These are phyloP conservation scores for Solanum corneliomulleri DNA, from an alignment of 257 asterid species.

Conservation along the genomic window DNA sequence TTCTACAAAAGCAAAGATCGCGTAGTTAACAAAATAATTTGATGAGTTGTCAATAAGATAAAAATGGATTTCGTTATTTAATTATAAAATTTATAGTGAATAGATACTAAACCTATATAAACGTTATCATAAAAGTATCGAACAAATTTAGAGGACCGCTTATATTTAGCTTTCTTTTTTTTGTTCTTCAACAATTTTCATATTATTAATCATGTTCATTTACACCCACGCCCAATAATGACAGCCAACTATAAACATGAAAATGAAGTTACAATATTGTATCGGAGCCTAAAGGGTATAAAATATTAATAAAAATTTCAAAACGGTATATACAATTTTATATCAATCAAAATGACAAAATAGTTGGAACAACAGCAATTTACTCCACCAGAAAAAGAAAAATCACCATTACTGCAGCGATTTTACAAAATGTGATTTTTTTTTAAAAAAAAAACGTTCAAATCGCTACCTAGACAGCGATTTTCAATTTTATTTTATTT, in stretches of 20 bases:
- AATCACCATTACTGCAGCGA: too few species aligned
- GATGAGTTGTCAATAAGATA: too few species aligned
- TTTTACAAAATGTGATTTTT: too few species aligned
- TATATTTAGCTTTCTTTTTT: neutral
- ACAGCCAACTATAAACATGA: neutral
- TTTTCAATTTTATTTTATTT: too few species aligned
- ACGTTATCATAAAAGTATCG: neutral
- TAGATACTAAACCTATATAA: neutral
- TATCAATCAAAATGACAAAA: too few species aligned
- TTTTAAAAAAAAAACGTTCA: too few species aligned
- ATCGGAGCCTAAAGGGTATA: too few species aligned
- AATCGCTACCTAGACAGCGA: too few species aligned
- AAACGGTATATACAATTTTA: too few species aligned
- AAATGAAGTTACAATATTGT: neutral
- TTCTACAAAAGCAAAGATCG: neutral
- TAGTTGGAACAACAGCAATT: too few species aligned
- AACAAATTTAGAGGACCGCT: neutral
- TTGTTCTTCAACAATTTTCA: neutral
- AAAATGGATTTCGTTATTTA: fast-evolving
- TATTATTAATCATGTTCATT: neutral
- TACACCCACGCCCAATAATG: neutral
- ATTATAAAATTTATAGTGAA: neutral
- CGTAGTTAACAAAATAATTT: neutral
- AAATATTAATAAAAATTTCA: too few species aligned
- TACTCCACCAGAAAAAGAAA: too few species aligned